A percentile compares a stretch with the other conserved stretches of the same genome.
phyloP scores from a whole-genome alignment of 2,329 filamentous ascomycete species.

The Leptosphaerulina australis region DNA sequence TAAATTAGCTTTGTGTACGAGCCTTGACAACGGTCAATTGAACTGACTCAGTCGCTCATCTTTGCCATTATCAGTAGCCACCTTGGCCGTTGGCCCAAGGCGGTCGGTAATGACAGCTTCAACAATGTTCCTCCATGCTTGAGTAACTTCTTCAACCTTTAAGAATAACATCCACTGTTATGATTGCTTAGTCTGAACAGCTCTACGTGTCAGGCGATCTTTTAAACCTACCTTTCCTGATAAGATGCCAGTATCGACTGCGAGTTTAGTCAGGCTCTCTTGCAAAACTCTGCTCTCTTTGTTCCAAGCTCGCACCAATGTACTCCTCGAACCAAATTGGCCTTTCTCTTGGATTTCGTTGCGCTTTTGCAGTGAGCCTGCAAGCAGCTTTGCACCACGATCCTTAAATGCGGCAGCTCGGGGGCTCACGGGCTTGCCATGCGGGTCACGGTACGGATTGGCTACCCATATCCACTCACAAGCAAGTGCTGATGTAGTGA shows the following conservation, averaged over 20 bases:
- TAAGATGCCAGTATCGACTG: constrained; percentile 63
- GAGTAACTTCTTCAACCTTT: constrained; percentile 59
- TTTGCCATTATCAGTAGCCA: constrained; percentile 61
- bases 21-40: no score
- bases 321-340: constrained; percentile 53
- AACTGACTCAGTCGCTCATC: constrained; percentile 56
- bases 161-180: constrained; percentile 77
- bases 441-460: constrained; percentile 63
- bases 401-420: constrained; percentile 59
- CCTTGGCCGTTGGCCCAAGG: constrained; percentile 75
- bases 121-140: constrained; percentile 70
- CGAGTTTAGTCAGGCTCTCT: constrained; percentile 65
- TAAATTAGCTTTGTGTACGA: background rate
- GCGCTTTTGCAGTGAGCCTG: constrained; percentile 55
- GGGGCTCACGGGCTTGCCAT: constrained; percentile 31
- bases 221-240: constrained; percentile 67
- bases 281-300: constrained; percentile 54
- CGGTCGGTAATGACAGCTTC: constrained; percentile 70
- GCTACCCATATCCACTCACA: constrained; percentile 75
- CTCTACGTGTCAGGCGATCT: background rate
- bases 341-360: constrained; percentile 59
- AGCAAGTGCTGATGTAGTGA: constrained; percentile 53
- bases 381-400: constrained; percentile 62
- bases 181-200: background rate
- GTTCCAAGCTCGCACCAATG: constrained; percentile 48